Percentiles rank a stretch among this genome's conserved stretches.
Conservation (phyloP, 202 grass and related monocot species). For the Panicum hallii region DNA sequence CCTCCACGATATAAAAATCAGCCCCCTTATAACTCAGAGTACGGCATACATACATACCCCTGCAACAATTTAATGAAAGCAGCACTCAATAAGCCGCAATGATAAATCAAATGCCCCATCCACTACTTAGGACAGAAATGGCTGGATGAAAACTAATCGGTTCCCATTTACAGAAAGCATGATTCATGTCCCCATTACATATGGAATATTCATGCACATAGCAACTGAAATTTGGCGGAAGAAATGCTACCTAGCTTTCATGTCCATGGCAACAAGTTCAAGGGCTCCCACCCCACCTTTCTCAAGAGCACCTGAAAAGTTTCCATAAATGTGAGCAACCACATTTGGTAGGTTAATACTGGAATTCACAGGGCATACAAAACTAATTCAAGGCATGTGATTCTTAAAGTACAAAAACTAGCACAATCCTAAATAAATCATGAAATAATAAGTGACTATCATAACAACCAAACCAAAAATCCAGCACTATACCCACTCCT, state of each 20-base stretch:
- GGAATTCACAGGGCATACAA: constrained; percentile 30
- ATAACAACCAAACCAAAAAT: constrained; percentile 18
- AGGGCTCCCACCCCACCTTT: constrained; percentile 99
- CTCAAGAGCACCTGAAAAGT: constrained; percentile 86
- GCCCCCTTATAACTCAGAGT: constrained; percentile 94
- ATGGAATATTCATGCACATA: constrained; percentile 35
- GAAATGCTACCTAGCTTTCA: constrained; percentile 93
- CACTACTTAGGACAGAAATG: constrained; percentile 32
- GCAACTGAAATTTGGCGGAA: constrained; percentile 29
- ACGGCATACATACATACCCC: constrained; percentile 99
- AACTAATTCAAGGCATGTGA: constrained; percentile 34
- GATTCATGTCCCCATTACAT: constrained; percentile 30
- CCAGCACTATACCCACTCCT: neutral
- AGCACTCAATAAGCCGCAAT: constrained; percentile 41
- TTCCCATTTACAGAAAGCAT: constrained; percentile 33
- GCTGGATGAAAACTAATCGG: constrained; percentile 25
- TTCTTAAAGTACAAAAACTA: constrained; percentile 36
- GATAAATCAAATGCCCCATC: constrained; percentile 32
- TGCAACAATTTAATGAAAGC: constrained; percentile 54
- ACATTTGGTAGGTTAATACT: constrained; percentile 21
- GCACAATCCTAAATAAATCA: constrained; percentile 8
- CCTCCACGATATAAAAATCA: constrained; percentile 96
- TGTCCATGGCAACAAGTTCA: constrained; percentile 99
- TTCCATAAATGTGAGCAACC: constrained; percentile 30
- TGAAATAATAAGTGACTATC: constrained; percentile 16